Conservation (phyloP, 306 rosid species). For the Dalbergia cultrata region DNA sequence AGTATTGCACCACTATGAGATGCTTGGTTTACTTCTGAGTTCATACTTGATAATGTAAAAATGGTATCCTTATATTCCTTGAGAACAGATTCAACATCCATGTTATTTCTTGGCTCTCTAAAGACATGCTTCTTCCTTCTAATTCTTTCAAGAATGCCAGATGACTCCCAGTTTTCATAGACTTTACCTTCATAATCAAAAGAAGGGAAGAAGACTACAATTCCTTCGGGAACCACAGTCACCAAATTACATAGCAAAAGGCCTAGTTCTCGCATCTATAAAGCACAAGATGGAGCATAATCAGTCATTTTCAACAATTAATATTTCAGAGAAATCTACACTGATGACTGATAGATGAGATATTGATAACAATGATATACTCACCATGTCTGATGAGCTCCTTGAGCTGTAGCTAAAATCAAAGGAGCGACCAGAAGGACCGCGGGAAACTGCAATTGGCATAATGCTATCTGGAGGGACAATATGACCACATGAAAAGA, state of each 20-base stretch:
- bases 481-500: conserved; percentile 91
- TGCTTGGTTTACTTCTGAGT: conserved; percentile 57
- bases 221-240: conserved; percentile 85
- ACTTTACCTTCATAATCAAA: conserved; percentile 87
- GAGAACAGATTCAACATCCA: conserved; percentile 85
- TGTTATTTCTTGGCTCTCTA: conserved; percentile 90
- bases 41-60: conserved; percentile 49
- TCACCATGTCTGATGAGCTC: conserved; percentile 70
- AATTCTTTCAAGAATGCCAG: conserved; percentile 87
- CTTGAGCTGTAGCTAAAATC: conserved; percentile 90
- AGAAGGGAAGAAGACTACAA: conserved; percentile 93
- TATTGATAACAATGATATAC: conserved; percentile 35
- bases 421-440: conserved; percentile 84
- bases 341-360: conserved; percentile 30
- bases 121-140: conserved; percentile 77
- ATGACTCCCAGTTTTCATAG: conserved; percentile 78
- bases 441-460: conserved; percentile 86
- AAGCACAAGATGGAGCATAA: conserved; percentile 43
- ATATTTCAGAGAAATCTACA: conserved; percentile 16
- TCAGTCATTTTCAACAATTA: conserved; percentile 33
- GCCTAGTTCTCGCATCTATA: conserved; percentile 87
- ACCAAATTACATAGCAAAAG: conserved; percentile 84
- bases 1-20: conserved; percentile 76
- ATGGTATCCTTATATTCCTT: conserved; percentile 79
- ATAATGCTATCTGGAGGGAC: conserved; percentile 85